Conservation (phyloP, 208 protist genomes). For the Trichomonas tenax region DNA sequence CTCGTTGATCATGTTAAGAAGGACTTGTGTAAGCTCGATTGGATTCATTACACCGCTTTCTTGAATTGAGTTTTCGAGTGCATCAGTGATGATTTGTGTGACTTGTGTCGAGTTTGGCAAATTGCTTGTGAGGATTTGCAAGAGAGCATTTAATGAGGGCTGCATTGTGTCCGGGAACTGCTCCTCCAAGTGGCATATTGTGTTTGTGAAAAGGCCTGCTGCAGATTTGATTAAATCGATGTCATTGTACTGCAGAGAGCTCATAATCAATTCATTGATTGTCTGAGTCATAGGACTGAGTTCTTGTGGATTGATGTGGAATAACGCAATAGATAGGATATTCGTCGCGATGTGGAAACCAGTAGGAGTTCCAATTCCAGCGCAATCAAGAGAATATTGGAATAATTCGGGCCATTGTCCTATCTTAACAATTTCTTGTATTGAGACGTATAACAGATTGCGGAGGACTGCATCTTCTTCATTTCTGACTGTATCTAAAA, state of each 20-base stretch:
- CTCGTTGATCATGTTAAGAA: neutral
- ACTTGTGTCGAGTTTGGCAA: neutral
- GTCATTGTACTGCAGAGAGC: neutral
- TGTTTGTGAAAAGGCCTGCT: neutral
- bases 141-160: neutral
- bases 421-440: neutral
- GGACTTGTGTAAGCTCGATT: neutral
- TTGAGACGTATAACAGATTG: neutral
- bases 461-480: neutral
- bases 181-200: neutral
- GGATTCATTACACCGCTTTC: neutral
- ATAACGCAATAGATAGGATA: neutral
- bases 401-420: neutral
- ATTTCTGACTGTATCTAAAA: neutral
- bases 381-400: neutral
- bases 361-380: neutral
- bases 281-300: neutral
- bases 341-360: neutral
- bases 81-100: neutral
- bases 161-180: neutral
- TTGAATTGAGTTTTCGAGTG: neutral
- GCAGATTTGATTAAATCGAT: neutral
- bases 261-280: neutral
- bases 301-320: neutral
- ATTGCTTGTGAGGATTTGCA: neutral